Evolutionary conservation across 1,139 yeast genomes (phyloP).

Genomic region (Yamadazyma diospyri): DNA sequence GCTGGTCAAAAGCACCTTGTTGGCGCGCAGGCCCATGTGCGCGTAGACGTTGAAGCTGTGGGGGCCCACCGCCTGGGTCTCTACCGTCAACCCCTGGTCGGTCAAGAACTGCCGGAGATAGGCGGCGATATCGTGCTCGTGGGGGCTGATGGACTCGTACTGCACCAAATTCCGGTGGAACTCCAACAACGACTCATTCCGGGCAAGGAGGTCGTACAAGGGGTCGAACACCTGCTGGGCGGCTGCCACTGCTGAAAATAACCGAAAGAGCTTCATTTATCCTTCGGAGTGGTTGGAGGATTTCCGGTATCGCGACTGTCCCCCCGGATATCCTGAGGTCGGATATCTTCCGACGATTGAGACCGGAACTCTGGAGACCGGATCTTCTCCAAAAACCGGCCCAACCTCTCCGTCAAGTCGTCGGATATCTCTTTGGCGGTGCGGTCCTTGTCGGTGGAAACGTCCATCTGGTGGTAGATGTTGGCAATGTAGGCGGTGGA

Average conservation of each 20-base stretch:
- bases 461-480: slow-evolving; percentile 28
- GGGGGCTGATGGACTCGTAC: slow-evolving; percentile 31
- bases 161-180: slow-evolving; percentile 36
- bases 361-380: slow-evolving; percentile 27
- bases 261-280: neutral
- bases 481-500: slow-evolving; percentile 28
- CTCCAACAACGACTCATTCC: slow-evolving; percentile 12
- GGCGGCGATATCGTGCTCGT: slow-evolving; percentile 29
- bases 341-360: no score
- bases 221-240: neutral
- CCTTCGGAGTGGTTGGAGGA: no score
- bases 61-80: slow-evolving; percentile 31
- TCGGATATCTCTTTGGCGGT: slow-evolving; percentile 39
- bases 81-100: slow-evolving; percentile 49
- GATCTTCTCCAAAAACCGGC: no score
- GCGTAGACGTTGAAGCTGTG: slow-evolving; percentile 56
- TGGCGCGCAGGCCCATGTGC: slow-evolving; percentile 46
- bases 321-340: no score
- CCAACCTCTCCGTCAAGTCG: no score
- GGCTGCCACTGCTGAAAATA: neutral
- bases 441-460: slow-evolving; percentile 28
- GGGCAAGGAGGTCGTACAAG: slow-evolving; percentile 1
- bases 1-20: slow-evolving; percentile 54
- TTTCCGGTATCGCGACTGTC: no score
- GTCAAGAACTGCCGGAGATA: slow-evolving; percentile 35